Evolutionary conservation across 495 filamentous ascomycete species (phyloP).

Genomic region (Neurospora sp.): DNA sequence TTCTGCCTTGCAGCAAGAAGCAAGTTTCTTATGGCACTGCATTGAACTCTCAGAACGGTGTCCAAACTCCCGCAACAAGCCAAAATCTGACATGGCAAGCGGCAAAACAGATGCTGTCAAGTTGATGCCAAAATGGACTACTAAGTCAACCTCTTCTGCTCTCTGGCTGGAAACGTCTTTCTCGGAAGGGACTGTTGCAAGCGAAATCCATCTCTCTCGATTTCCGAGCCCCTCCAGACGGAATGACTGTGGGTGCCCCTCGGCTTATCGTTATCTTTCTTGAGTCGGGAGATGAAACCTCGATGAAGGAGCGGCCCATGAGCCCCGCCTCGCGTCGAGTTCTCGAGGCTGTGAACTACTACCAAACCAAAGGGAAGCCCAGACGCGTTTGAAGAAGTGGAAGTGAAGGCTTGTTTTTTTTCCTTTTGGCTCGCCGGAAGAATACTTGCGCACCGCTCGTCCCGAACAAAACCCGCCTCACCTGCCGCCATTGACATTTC

Average conservation of each 20-base stretch:
- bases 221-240: neutral
- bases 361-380: neutral
- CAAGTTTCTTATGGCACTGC: no score
- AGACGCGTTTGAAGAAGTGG: neutral
- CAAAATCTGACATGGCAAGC: neutral
- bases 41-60: no score
- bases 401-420: neutral
- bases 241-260: no score
- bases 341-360: neutral
- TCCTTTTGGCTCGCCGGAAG: neutral
- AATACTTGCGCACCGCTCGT: neutral
- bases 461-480: neutral
- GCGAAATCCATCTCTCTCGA: neutral
- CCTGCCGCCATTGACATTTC: neutral
- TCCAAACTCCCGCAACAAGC: no score
- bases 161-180: neutral
- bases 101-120: neutral
- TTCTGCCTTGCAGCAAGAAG: no score
- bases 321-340: neutral
- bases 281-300: neutral
- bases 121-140: neutral
- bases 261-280: neutral
- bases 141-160: neutral
- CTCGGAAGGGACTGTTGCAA: neutral
- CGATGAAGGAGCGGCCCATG: neutral